Conservation (phyloP, 2,329 filamentous ascomycete genomes). For the Thermochaetoides dissita region DNA sequence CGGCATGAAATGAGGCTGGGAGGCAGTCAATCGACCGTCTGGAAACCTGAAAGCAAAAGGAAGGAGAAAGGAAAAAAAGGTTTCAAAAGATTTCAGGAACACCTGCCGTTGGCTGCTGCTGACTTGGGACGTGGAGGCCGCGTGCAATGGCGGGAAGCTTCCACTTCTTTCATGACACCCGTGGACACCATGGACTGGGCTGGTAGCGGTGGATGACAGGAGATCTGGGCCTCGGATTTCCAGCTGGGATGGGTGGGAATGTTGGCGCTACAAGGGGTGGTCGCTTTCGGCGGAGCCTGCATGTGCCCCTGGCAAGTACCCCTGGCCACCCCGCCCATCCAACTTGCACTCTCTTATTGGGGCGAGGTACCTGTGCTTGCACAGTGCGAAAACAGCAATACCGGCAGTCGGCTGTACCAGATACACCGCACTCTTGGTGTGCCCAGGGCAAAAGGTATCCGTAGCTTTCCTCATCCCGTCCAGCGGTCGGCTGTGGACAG, state of each 20-base stretch:
- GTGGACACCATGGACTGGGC: no score
- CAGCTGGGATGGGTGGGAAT: not conserved
- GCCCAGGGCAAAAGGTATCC: no score
- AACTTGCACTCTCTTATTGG: not conserved
- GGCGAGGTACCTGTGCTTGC: constrained; percentile 6
- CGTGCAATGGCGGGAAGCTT: no score
- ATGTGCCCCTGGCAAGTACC: constrained; percentile 8
- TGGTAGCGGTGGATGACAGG: not conserved
- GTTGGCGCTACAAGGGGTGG: constrained; percentile 3
- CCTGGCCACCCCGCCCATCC: constrained; percentile 1
- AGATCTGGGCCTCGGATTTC: not conserved
- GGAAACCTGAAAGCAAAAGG: constrained; percentile 1
- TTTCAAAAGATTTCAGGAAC: constrained; percentile 1
- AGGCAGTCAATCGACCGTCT: not conserved
- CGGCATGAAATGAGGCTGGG: constrained; percentile 8
- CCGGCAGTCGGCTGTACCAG: not conserved
- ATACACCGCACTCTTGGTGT: no score
- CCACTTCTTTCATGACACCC: no score
- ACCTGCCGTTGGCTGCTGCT: not conserved
- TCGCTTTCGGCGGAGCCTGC: constrained; percentile 6
- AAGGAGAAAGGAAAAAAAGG: constrained; percentile 8
- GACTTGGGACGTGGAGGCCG: not conserved
- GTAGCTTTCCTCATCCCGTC: no score
- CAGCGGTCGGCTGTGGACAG: no score
- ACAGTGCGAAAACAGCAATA: not conserved